A percentile compares a stretch with the other conserved stretches of the same genome.
Evolutionary conservation across 2,329 filamentous ascomycete species (phyloP).

Genomic region (Coleophoma cylindrospora): DNA sequence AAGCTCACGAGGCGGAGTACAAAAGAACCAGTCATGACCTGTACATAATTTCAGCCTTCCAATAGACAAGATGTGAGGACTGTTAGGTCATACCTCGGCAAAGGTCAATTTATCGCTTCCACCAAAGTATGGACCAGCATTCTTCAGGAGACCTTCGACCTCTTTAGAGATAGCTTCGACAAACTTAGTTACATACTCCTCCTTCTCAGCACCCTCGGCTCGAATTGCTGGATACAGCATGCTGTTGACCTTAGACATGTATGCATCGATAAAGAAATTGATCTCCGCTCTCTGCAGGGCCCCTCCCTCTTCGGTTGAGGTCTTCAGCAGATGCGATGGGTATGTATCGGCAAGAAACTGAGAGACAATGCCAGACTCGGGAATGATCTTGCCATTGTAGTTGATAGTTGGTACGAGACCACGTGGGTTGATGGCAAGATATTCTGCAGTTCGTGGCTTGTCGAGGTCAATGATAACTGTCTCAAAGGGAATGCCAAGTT

Average conservation of each 20-base stretch:
- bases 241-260: conserved; percentile 53
- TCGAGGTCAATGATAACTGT: conserved; percentile 69
- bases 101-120: conserved; percentile 62
- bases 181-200: conserved; percentile 46
- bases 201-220: conserved; percentile 36
- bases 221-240: conserved; percentile 39
- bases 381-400: conserved; percentile 63
- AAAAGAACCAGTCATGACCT: conserved; percentile 64
- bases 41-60: background rate
- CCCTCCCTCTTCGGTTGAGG: conserved; percentile 42
- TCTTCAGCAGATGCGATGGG: conserved; percentile 61
- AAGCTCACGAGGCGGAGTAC: conserved; percentile 54
- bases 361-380: conserved; percentile 68
- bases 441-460: conserved; percentile 65
- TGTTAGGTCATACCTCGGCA: conserved; percentile 55
- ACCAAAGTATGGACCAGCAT: conserved; percentile 56
- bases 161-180: conserved; percentile 59
- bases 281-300: conserved; percentile 62
- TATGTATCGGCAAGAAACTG: conserved; percentile 67
- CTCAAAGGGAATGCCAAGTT: conserved; percentile 61
- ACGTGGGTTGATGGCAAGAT: conserved; percentile 72
- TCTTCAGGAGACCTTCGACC: conserved; percentile 63
- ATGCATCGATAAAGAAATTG: conserved; percentile 69
- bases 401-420: conserved; percentile 70
- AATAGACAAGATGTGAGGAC: background rate